Evolutionary conservation across 129 eudicot genomes (phyloP), one percentile per base, ranked within the genome.

Genomic region (Kitagawia praeruptora): DNA sequence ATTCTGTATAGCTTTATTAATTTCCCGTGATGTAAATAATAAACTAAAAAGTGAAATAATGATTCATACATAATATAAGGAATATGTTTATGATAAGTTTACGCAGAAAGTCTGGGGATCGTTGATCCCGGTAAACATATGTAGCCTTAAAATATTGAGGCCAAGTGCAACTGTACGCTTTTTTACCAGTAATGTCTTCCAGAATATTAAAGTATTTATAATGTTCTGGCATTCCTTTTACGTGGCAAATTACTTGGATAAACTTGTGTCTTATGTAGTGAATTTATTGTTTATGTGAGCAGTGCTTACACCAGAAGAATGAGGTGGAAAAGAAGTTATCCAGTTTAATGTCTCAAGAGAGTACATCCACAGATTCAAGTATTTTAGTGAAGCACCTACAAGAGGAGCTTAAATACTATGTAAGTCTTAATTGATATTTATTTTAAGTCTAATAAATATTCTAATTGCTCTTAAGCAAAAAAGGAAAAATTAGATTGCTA

Each of bases 321-420:
- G 96, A 96, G 70, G 77, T 83, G 49, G 89, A 96, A 81, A 90
- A 86, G 58, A 86, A 84, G 75, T 82, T 87, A 75, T 64, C 90
- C 69, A 82, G 83, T 81, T 81, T 81, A 34, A 80, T 84, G 82
- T 84, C 87, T 85, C 95, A 87, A 79, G 97, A 84, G 75, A 23
- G 77, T 83, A 69, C 93, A 69, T 82, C 94, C 40, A 86, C 91
- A 66, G 93, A 90, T 70, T 83, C 82, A 87, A 79, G 51, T 84
- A 80, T 89, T 40, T 88, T 96, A 91, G 95, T 96, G 85, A 96
- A 92, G 85, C 94, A 96, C 81, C 84, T 96, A 90, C 93, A 87
- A 58, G 98, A 92, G 77, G 99, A 96, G 88, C 97, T 96, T 56
- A 83, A 88, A 86, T 84, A 74, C 77, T 89, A 89, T 84, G 99